phyloP scores from a whole-genome alignment of 257 asterid genomes.

The Buddleja alternifolia region DNA sequence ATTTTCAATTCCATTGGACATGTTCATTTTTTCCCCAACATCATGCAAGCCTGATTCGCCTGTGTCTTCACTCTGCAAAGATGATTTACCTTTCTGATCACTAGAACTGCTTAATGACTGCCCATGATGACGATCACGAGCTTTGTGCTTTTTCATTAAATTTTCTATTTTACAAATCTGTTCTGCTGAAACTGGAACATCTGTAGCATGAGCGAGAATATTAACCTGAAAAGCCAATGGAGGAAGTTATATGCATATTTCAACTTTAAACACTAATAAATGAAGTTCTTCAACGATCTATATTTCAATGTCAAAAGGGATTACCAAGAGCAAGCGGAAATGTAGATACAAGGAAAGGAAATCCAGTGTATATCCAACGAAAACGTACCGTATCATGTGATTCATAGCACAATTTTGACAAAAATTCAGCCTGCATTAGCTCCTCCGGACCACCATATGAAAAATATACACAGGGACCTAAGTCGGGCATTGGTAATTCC shows the following conservation, averaged over 20 bases:
- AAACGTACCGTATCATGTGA: slow-evolving; percentile 82
- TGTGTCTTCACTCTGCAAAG: slow-evolving; percentile 72
- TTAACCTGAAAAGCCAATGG: slow-evolving; percentile 71
- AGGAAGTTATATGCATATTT: slow-evolving; percentile 28
- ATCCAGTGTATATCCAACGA: slow-evolving; percentile 15
- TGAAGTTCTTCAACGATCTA: slow-evolving; percentile 20
- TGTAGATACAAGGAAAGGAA: slow-evolving; percentile 22
- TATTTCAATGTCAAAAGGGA: slow-evolving; percentile 13
- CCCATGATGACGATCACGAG: slow-evolving; percentile 39
- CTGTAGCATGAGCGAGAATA: slow-evolving; percentile 87
- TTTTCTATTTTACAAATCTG: slow-evolving; percentile 62
- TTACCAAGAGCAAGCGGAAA: slow-evolving; percentile 3
- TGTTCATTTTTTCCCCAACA: slow-evolving; percentile 43
- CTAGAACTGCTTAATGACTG: slow-evolving; percentile 58
- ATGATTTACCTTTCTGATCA: slow-evolving; percentile 74
- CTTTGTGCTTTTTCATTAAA: slow-evolving; percentile 57
- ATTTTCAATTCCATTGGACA: slow-evolving; percentile 55
- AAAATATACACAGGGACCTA: slow-evolving; percentile 84
- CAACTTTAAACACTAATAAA: slow-evolving; percentile 14
- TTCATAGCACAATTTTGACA: slow-evolving; percentile 72
- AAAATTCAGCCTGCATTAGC: slow-evolving; percentile 62
- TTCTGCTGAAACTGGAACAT: slow-evolving; percentile 68
- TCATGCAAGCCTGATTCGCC: slow-evolving; percentile 80
- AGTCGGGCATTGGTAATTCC: slow-evolving; percentile 62
- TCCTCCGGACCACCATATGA: slow-evolving; percentile 84